These are phyloP conservation scores for Neurospora sp. DNA, from an alignment of 2,329 filamentous ascomycete species.

Conservation along the genomic window DNA sequence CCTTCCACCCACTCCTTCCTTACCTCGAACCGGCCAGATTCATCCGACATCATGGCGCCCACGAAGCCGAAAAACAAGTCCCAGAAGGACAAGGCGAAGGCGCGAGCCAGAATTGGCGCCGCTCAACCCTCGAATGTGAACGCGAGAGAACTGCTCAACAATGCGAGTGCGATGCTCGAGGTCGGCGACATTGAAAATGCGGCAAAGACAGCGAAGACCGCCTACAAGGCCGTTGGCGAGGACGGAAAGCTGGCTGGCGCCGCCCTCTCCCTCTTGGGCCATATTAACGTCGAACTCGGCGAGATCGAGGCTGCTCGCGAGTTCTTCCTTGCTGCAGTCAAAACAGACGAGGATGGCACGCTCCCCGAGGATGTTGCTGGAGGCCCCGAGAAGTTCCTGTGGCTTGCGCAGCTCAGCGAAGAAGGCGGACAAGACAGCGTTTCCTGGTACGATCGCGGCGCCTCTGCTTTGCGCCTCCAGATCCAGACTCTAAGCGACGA, in stretches of 20 bases:
- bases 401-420: conserved; percentile 81
- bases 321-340: conserved; percentile 63
- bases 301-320: conserved; percentile 65
- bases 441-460: conserved; percentile 59
- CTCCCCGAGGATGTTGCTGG: conserved; percentile 63
- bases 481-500: conserved; percentile 52
- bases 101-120: conserved; percentile 9
- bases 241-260: conserved; percentile 44
- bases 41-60: conserved; percentile 13
- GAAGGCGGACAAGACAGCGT: conserved; percentile 58
- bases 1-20: no score
- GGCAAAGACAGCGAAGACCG: conserved; percentile 26
- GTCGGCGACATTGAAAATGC: conserved; percentile 24
- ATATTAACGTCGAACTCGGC: conserved; percentile 73
- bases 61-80: conserved; percentile 18
- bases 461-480: conserved; percentile 59
- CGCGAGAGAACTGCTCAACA: conserved; percentile 20
- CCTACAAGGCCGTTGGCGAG: conserved; percentile 32
- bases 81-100: conserved; percentile 12
- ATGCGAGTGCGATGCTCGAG: conserved; percentile 24
- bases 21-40: neutral
- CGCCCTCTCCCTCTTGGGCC: conserved; percentile 66
- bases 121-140: conserved; percentile 13
- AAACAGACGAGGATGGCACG: conserved; percentile 65
- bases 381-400: conserved; percentile 88